A percentile compares a stretch with the other conserved stretches of the same genome.
Evolutionary conservation across 2,329 filamentous ascomycete species (phyloP).

Genomic region (Orbilia brochopaga): DNA sequence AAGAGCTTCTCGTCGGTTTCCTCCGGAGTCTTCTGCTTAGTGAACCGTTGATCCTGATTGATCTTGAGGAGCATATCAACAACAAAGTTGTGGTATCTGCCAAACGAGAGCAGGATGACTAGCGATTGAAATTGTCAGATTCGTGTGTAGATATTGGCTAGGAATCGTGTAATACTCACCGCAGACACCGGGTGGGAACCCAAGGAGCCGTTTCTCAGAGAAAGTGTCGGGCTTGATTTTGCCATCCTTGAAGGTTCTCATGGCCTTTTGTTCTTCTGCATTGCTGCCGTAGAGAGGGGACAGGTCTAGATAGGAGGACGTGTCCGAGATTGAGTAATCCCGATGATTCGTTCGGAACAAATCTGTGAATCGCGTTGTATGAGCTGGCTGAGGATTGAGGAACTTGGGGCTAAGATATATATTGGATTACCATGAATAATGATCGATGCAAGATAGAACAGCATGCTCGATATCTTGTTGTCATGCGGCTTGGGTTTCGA

Average conservation of each 20-base stretch:
- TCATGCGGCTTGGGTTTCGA: slow-evolving; percentile 56
- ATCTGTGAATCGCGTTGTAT: slow-evolving; percentile 55
- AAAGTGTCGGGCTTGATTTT: slow-evolving; percentile 66
- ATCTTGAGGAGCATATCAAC: slow-evolving; percentile 58
- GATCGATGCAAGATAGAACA: slow-evolving; percentile 63
- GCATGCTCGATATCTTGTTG: slow-evolving; percentile 60
- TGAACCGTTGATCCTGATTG: slow-evolving; percentile 60
- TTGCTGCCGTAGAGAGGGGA: slow-evolving; percentile 67
- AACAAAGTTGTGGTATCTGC: slow-evolving; percentile 59
- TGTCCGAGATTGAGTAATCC: slow-evolving; percentile 61
- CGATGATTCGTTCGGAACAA: slow-evolving; percentile 62
- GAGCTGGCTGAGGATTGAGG: not conserved
- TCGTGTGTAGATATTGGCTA: not conserved
- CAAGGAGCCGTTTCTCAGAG: slow-evolving; percentile 62
- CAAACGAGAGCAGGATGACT: slow-evolving; percentile 56
- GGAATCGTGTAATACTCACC: slow-evolving; percentile 57
- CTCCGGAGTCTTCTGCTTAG: slow-evolving; percentile 47
- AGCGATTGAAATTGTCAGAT: not conserved
- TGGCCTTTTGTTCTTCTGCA: slow-evolving; percentile 69
- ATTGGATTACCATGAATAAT: slow-evolving; percentile 62
- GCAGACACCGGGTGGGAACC: slow-evolving; percentile 65
- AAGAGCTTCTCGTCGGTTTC: slow-evolving; percentile 62
- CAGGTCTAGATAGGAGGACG: slow-evolving; percentile 64
- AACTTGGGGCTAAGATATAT: not conserved
- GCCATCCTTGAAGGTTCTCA: slow-evolving; percentile 64